Evolutionary conservation across 805 yeast genomes (phyloP), one percentile per base, ranked within the genome.

Genomic region (Middelhovenomyces tepae): DNA sequence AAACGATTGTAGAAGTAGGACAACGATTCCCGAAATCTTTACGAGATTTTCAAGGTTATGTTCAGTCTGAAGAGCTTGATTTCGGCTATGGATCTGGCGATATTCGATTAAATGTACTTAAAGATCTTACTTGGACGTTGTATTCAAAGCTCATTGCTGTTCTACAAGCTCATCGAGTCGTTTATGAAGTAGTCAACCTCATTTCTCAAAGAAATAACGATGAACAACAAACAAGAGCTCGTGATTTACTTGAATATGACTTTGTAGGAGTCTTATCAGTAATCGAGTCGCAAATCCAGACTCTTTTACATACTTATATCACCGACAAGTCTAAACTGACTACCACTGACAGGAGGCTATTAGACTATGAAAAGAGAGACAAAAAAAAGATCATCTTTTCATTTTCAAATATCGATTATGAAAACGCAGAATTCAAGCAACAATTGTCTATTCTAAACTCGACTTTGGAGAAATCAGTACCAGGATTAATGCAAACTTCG

Each of bases 101-200:
- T 38, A 60, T 66, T 7, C 54, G 72, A 8, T 69, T 75, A 0
- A 53, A 68, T 0, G 66, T 83, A 1, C 57, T 86, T 20, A 73
- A 77, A 42, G 85, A 83, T 40, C 65, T 85, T 25, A 79, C 81
- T 42, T 73, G 81, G 54, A 65, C 74, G 6, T 64, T 84, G n/a
- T 85, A 80, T 47, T 61, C 73, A 18, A 76, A 74, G 50, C 54
- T 74, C 33, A 56, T 78, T 25, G 65, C 75, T 16, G 73, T 81
- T 4, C 55, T 84, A 13, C 91, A 83, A 57, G 69, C 72, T 16
- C 86, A 83, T 49, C 64, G 78, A 19, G 75, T 78, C 1, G 65
- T 85, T 4, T 61, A 62, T 39, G 86, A 77, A 40, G 68, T 80
- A 5, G 57, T 59, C 11, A 42, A 49, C 7, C 45, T 36, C 2